Base-by-base conservation (phyloP, 441 rosid species). In the Rhodomyrtus psidioides region DNA sequence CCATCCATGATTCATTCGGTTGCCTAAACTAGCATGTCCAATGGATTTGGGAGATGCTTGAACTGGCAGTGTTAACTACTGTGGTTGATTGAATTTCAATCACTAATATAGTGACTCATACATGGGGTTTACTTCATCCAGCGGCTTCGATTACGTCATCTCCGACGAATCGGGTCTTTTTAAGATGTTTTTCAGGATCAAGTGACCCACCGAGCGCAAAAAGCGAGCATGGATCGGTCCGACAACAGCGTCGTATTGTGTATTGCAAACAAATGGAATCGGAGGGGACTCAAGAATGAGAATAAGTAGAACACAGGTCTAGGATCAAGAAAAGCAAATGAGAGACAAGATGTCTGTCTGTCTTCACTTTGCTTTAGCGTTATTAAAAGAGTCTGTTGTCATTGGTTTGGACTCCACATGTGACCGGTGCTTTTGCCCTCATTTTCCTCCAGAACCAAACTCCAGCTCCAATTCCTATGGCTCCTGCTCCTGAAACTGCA, bases 331-430 rank as follows among this genome's bases (percentile, higher is more conserved):
- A 70, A 39, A 70, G 74, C 74, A 60, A 65, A 16, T 4, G 3
- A 0, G 79, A 57, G 79, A 9, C 13, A n/a, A 70, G 26, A 34
- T 19, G 26, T 34, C 46, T 19, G 76, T 70, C 49, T 39, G 49
- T 21, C 49, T 39, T 21, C 16, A 70, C 49, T 2, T 70, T 70
- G 49, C 79, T 70, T 70, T 21, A 39, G 49, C 10, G 79, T 39
- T 21, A 12, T 90, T 86, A 94, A 87, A 94, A 97, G 85, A 97
- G 93, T 87, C 98, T 93, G 70, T 95, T 96, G 56, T 94, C 98
- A 87, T 91, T 95, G 92, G 90, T 94, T 81, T 96, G 98, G 91
- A 96, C 97, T 44, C 98, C 98, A 88, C 95, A 92, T 62, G 99
- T 97, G 28, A 96, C 97, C 1, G 98, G 96, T 83, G 94, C 95